Base-by-base conservation (phyloP, 305 asterid genomes). In the Fraxinus latifolia region DNA sequence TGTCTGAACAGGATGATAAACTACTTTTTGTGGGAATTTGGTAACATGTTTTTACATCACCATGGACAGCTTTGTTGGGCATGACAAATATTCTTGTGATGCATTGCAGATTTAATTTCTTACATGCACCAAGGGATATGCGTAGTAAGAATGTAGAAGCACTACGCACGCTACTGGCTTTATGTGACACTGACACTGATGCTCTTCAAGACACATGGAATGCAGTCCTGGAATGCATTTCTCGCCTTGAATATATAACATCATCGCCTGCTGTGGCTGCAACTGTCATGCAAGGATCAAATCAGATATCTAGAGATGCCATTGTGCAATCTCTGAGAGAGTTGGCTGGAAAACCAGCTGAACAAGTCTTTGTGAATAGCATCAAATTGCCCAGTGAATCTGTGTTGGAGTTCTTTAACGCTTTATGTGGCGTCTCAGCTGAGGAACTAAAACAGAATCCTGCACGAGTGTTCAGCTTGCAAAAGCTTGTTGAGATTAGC, bases 131-230 rank as follows among this genome's bases (percentile, higher is more conserved):
- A 78, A 92, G 93, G 89, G 99, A 96, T 86, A 96, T 96, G 98
- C 96, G 92, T 68, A 92, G 97, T 78, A 96, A 96, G 87, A 96
- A 96, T 86, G 97, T 96, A 37, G 99, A 96, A 87, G 98, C 98
- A 79, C 92, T 96, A 32, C 97, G 99, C 80, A 92, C 97, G 34
- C 90, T 96, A 33, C 90, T 96, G 87, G 75, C 90, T 78, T 88
- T 95, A 87, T 95, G 98, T 85, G 98, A 93, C 90, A 87, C 96
- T 77, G 99, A 96, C 80, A 89, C 91, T 77, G 93, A 90, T 83
- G 98, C 98, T 79, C 92, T 96, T 81, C 99, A 96, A 91, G 99
- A 96, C 85, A 91, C 99, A 42, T 96, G 99, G 99, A 89, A 89
- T 80, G 98, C 99, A 79, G 90, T 96, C 81, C 88, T 96, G 78